Conservation (phyloP, 2,329 filamentous ascomycete genomes). For the Diatrype stigma region DNA sequence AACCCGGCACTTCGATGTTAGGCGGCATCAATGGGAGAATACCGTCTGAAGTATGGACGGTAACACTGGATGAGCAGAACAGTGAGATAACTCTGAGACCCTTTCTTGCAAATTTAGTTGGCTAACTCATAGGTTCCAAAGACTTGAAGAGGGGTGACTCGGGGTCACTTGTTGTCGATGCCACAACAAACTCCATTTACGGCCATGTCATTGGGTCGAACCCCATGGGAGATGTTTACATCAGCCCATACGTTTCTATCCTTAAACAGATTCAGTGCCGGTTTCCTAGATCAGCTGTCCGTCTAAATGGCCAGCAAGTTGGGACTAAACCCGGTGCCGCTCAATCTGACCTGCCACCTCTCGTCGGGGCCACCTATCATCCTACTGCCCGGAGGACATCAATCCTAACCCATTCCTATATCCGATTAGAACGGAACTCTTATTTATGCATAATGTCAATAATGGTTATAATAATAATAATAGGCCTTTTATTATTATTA, state of each 20-base stretch:
- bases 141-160: neutral
- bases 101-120: neutral
- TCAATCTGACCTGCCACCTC: too few relatives aligned
- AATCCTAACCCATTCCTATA: too few relatives aligned
- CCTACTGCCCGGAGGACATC: too few relatives aligned
- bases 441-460: too few relatives aligned
- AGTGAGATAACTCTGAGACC: neutral
- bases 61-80: neutral
- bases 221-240: constrained; percentile 1
- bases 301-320: too few relatives aligned
- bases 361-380: too few relatives aligned
- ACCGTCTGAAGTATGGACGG: neutral
- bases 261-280: neutral
- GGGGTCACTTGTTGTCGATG: constrained; percentile 3
- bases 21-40: neutral
- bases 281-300: too few relatives aligned
- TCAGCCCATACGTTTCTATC: neutral
- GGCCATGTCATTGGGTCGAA: constrained; percentile 2
- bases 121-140: neutral
- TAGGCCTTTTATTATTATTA: too few relatives aligned
- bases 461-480: too few relatives aligned
- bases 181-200: neutral
- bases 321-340: too few relatives aligned
- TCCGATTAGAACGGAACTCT: too few relatives aligned
- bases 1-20: neutral